Base-by-base conservation (phyloP, 257 asterid genomes). In the Plantago major region DNA sequence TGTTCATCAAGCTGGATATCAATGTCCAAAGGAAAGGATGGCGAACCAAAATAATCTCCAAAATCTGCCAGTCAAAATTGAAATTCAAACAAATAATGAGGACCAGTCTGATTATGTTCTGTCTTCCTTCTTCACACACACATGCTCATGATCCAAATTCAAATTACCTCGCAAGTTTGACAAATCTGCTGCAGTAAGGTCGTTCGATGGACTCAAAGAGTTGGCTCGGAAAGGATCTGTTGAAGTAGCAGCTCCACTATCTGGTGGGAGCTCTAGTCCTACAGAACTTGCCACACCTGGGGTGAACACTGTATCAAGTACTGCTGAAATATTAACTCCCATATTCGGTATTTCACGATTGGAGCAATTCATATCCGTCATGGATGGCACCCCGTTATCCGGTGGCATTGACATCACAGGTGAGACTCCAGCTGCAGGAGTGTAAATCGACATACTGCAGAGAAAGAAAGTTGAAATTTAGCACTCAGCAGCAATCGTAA, bases 1-100 rank as follows among this genome's bases (percentile, higher is more conserved):
- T 95, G 96, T 64, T 95, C 88, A 78, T 86, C 88, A 7, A 88
- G 98, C 53, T 88, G 84, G 69, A 91, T 79, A 74, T 91, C 98
- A 33, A 96, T 88, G 78, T 88, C 95, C 38, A 96, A 86, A 51
- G 87, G 97, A 82, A 91, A 76, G 79, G 88, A 92, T 6, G 97
- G 95, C 33, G 96, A 88, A 62, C 95, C 92, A 0, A 91, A 87
- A 65, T 91, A 85, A 70, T 88, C 88, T 77, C 95, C 97, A 38
- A 91, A 92, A 67, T 88, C 85, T 70, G 95, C 98, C 74, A 88
- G 78, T 73, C 88, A 59, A 63, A 55, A 68, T 14, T 33, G 61
- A 22, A 5, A 17, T 55, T n/a, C 55, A 63, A 55, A 22, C 26
- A 22, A 22, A 22, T 19, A 47, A 54, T 54, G 16, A 58, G 69